Percentiles rank a stretch among this genome's conserved stretches.
These are phyloP conservation scores for Gorgonomyces haynaldii DNA, from an alignment of 192 early-diverging fungal species.

Conservation along the genomic window DNA sequence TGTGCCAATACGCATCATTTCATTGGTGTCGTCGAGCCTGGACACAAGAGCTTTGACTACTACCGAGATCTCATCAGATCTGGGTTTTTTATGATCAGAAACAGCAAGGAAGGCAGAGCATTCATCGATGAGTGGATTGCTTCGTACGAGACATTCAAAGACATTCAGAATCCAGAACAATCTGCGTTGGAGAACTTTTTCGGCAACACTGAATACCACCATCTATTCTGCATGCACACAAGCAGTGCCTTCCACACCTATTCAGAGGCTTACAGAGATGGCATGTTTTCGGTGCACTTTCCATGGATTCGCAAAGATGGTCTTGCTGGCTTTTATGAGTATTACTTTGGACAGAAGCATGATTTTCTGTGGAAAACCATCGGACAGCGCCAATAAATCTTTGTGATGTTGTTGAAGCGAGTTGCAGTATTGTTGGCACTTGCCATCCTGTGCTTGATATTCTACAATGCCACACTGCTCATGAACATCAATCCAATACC, in stretches of 20 bases:
- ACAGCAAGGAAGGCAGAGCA: background rate
- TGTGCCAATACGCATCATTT: background rate
- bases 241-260: background rate
- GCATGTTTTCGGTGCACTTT: background rate
- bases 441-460: too few species aligned
- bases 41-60: too few species aligned
- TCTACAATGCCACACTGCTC: too few species aligned
- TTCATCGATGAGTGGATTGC: conserved; percentile 1
- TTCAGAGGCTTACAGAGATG: background rate
- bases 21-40: background rate
- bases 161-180: conserved; percentile 6
- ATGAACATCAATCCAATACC: too few species aligned
- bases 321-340: too few species aligned
- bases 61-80: background rate
- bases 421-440: too few species aligned
- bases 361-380: too few species aligned
- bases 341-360: too few species aligned
- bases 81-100: conserved; percentile 1
- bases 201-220: background rate
- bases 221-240: background rate
- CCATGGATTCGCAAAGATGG: too few species aligned
- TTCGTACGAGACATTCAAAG: background rate
- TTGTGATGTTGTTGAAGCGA: too few species aligned
- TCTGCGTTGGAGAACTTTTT: background rate
- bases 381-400: too few species aligned